Evolutionary conservation across 2,329 filamentous ascomycete genomes (phyloP), one percentile per base, ranked within the genome.

Genomic region (Scytalidium sp.): DNA sequence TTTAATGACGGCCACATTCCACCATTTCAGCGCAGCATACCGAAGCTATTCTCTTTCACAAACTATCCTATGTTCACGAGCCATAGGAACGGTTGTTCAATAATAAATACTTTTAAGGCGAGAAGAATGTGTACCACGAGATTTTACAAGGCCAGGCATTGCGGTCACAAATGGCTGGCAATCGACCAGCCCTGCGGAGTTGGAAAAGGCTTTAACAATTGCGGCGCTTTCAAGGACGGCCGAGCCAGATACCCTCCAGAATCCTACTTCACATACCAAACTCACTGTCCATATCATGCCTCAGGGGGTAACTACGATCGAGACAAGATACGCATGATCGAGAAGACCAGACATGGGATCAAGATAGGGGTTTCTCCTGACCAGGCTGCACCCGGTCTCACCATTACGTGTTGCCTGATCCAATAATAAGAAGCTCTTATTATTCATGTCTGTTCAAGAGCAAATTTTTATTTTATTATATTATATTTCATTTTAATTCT

Each of bases 391-490:
- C 22, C 19, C 10, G 41, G 19, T 9, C 5, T 43, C 20, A 43
- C 9, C n/a, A 27, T 27, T 23, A 27, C 15, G 27, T 44, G 21
- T 44, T 27, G 21, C 42, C 10, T n/a, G 17, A 11, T 22, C 6
- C 21, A 36, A n/a, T 36, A n/a, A 36, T 36, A 8, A 36, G 17
- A n/a, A 36, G 32, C 5, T 15, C 32, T 7, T 36, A 4, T 36
- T 36, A 5, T 36, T 36, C 17, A 36, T 36, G 13, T 36, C 32
- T 36, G 17, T 36, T 36, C 13, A 5, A 36, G 15, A 6, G 15
- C 17, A 5, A 15, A 27, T n/a, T 36, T 5, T 5, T 8, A n/a
- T 13, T 36, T 36, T 80, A 93, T 68, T 93, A n/a, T n/a, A n/a
- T n/a, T n/a, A n/a, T n/a, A n/a, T n/a, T n/a, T n/a, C n/a, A n/a